Conservation (phyloP, 495 filamentous ascomycete genomes). For the Alectoria sarmentosa region DNA sequence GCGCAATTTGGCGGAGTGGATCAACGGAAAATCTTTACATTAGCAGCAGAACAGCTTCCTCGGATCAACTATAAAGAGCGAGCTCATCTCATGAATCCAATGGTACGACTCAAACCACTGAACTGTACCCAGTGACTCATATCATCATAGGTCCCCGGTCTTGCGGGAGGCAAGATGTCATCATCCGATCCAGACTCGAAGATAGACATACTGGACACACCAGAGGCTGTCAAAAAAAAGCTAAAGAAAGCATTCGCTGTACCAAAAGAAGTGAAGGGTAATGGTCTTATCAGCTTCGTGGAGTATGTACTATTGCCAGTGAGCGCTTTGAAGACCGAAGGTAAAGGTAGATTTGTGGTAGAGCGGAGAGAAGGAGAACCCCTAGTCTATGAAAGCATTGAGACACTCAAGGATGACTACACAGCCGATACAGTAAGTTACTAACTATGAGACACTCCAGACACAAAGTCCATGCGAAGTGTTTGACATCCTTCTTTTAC, state of each 20-base stretch:
- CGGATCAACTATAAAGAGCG: conserved; percentile 62
- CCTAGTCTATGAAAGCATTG: conserved; percentile 65
- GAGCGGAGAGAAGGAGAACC: conserved; percentile 60
- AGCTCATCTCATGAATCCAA: conserved; percentile 83
- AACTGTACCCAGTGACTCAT: background rate
- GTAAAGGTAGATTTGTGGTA: conserved; percentile 51
- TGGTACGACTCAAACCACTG: conserved; percentile 44
- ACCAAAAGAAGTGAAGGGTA: conserved; percentile 71
- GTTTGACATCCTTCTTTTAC: background rate
- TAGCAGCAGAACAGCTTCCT: conserved; percentile 70
- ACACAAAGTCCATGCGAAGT: too few relatives aligned
- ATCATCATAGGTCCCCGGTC: conserved; percentile 43
- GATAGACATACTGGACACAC: conserved; percentile 80
- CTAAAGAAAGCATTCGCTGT: conserved; percentile 72
- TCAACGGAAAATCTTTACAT: conserved; percentile 83
- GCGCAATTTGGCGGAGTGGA: conserved; percentile 68
- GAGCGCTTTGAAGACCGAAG: conserved; percentile 39
- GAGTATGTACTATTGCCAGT: conserved; percentile 80
- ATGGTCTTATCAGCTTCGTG: conserved; percentile 76
- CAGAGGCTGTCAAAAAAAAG: conserved; percentile 68
- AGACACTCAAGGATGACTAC: conserved; percentile 73
- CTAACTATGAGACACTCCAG: conserved; percentile 3
- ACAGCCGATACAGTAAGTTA: conserved; percentile 62
- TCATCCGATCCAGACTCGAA: conserved; percentile 62
- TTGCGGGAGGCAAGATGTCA: conserved; percentile 78